Evolutionary conservation across 352 stramenopile genomes (phyloP).

Genomic region (Phytopythium vexans): DNA sequence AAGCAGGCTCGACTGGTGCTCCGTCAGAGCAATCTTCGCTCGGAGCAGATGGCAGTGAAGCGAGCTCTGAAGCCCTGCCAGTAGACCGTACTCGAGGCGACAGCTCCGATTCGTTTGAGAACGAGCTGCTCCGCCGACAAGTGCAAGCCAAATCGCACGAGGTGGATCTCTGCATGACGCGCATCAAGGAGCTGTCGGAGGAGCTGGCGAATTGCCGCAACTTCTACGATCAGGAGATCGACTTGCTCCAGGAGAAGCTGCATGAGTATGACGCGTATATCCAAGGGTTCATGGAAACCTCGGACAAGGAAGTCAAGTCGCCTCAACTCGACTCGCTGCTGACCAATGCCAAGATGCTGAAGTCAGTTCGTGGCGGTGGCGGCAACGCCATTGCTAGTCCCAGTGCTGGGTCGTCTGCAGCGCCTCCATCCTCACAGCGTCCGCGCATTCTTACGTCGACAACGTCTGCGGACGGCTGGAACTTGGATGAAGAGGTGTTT

Average conservation of each 20-base stretch:
- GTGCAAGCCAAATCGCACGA: conserved; percentile 45
- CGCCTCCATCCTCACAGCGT: conserved; percentile 6
- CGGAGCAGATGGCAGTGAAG: conserved; percentile 9
- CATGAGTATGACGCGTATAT: conserved; percentile 50
- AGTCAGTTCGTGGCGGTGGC: conserved; percentile 53
- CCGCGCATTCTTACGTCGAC: conserved; percentile 22
- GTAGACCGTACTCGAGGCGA: conserved; percentile 12
- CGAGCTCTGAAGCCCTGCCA: conserved; percentile 1
- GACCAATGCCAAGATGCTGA: conserved; percentile 54
- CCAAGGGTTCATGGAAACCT: conserved; percentile 36
- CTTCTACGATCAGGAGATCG: conserved; percentile 55
- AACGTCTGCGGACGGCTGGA: conserved; percentile 40
- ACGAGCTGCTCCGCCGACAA: conserved; percentile 55
- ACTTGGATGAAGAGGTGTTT: conserved; percentile 63
- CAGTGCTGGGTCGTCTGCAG: background rate
- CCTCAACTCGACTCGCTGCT: conserved; percentile 45
- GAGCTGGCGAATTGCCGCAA: conserved; percentile 46
- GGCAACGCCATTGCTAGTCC: conserved; percentile 1
- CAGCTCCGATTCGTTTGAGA: conserved; percentile 28
- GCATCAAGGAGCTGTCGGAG: conserved; percentile 40
- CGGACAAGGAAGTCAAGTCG: conserved; percentile 36
- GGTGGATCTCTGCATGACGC: conserved; percentile 34
- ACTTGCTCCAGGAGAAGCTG: conserved; percentile 37
- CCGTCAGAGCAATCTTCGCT: too few species aligned
- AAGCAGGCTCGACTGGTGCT: background rate